Base-by-base conservation (phyloP, 164 flowering plant species). In the Houttuynia cordata region DNA sequence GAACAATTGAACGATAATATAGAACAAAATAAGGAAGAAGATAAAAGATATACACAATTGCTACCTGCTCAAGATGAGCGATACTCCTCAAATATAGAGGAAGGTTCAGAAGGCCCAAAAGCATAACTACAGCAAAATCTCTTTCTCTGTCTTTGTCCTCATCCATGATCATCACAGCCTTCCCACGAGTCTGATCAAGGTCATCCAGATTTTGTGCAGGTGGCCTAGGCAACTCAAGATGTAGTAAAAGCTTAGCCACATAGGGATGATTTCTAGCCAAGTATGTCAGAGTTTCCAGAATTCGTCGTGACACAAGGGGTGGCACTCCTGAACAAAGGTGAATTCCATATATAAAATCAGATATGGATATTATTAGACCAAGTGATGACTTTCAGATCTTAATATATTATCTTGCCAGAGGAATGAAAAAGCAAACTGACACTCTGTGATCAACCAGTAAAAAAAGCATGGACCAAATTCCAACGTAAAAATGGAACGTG, bases 41-140 rank as follows among this genome's bases (percentile, higher is more conserved):
- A 30, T 23, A 51, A 19, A 52, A 52, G 55, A n/a, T 1, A 21
- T 52, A 19, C 8, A 24, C 15, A 53, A 63, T 45, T 20, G 65
- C n/a, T 61, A 90, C 99, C 94, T 93, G 99, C 68, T 93, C 99
- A 51, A 93, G 87, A 74, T 93, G 99, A 17, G 89, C 89, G 40
- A 86, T 68, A 66, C 99, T 93, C 73, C 97, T 84, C 77, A 84
- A 66, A 71, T 88, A 93, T n/a, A 93, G 84, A 12, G 99, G 91
- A 57, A 86, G 95, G 59, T 80, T 90, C 75, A 93, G 72, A 52
- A 93, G 93, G 63, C 83, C 74, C 70, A 93, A 72, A 65, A 67
- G 97, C 76, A 90, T 69, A 24, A 79, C 78, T 66, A 91, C 63
- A 7, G 93, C 65, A 15, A 73, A 54, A 47, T 74, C 72, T 64